Evolutionary conservation across 371 early-diverging fungal species (phyloP).

Genomic region (Syncephalis fuscata): DNA sequence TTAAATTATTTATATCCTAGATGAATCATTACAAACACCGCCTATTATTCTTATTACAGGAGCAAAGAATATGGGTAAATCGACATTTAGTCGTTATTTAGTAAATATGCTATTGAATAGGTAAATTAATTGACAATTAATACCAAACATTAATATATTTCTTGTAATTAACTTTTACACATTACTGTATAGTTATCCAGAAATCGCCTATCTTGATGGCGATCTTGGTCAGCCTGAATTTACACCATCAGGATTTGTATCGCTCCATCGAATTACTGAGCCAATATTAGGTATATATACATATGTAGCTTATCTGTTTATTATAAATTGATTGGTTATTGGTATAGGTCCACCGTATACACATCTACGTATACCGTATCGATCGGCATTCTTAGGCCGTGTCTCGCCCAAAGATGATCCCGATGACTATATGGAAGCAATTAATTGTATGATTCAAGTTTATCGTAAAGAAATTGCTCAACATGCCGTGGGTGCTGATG

Average conservation of each 20-base stretch:
- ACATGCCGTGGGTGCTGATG: slow-evolving; percentile 8
- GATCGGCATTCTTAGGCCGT: slow-evolving; percentile 46
- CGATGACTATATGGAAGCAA: slow-evolving; percentile 40
- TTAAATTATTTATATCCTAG: background rate
- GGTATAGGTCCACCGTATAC: slow-evolving; percentile 51
- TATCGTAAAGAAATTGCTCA: slow-evolving; percentile 24
- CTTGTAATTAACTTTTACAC: background rate
- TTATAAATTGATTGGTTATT: background rate
- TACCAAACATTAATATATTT: background rate
- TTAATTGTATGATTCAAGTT: slow-evolving; percentile 27
- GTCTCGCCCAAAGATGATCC: slow-evolving; percentile 44
- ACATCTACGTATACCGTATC: slow-evolving; percentile 35
- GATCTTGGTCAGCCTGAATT: slow-evolving; percentile 75
- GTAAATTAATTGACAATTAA: slow-evolving; percentile 14
- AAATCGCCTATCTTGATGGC: slow-evolving; percentile 59
- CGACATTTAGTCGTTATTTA: slow-evolving; percentile 44
- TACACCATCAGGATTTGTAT: slow-evolving; percentile 47
- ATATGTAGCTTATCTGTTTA: background rate
- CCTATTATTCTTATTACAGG: slow-evolving; percentile 41
- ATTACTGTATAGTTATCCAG: slow-evolving; percentile 14
- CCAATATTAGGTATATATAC: slow-evolving; percentile 37
- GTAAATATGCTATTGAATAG: slow-evolving; percentile 42
- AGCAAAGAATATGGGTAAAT: slow-evolving; percentile 60
- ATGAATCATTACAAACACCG: slow-evolving; percentile 3
- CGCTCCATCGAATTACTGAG: slow-evolving; percentile 37